A percentile compares a stretch with the other conserved stretches of the same genome.
phyloP scores from a whole-genome alignment of 108 stramenopile species.

The Asterionellopsis glacialis region DNA sequence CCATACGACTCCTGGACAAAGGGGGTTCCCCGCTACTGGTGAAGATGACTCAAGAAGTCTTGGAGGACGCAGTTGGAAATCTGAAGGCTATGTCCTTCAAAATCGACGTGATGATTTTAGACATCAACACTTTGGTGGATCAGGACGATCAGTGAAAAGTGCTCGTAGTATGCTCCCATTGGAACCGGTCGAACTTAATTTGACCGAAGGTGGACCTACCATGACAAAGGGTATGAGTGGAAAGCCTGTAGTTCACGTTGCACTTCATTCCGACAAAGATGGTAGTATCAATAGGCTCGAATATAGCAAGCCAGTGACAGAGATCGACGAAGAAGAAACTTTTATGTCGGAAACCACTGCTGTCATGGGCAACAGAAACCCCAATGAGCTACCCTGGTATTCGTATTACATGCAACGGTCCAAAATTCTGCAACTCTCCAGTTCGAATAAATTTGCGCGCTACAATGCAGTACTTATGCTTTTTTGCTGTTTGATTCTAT shows the following conservation, averaged over 20 bases:
- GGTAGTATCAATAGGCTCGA: background rate
- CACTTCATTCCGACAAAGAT: background rate
- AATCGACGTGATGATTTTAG: background rate
- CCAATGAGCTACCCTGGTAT: background rate
- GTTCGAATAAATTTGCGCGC: background rate
- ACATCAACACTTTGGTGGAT: background rate
- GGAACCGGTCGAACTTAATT: background rate
- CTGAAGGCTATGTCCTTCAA: slow-evolving; percentile 1
- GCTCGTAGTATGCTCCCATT: background rate
- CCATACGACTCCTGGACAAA: background rate
- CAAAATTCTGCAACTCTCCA: background rate
- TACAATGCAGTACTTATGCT: slow-evolving; percentile 3
- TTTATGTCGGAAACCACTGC: background rate
- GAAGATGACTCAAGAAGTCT: background rate
- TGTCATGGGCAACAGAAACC: background rate
- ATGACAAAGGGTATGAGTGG: slow-evolving; percentile 10
- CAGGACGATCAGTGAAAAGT: background rate
- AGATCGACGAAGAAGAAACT: background rate
- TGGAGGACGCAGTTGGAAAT: background rate
- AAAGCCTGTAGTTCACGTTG: slow-evolving; percentile 1
- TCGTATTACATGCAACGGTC: background rate
- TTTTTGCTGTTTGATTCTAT: background rate
- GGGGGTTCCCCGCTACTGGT: background rate
- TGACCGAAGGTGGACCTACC: background rate
- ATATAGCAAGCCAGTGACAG: background rate